A percentile compares a stretch with the other conserved stretches of the same genome.
Conservation (phyloP, 2,329 filamentous ascomycete species). For the Ascochyta pisi region DNA sequence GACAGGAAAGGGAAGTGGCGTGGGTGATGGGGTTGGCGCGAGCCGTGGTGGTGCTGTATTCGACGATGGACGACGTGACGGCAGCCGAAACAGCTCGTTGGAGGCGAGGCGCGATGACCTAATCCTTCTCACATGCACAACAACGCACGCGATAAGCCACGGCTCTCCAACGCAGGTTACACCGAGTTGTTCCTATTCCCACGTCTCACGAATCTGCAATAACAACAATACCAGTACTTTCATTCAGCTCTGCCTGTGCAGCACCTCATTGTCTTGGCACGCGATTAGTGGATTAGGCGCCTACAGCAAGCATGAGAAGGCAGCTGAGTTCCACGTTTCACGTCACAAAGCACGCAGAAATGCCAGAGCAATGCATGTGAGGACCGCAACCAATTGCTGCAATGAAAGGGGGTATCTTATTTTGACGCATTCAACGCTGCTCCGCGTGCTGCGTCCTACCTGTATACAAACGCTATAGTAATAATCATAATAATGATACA, state of each 20-base stretch:
- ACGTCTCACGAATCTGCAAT: background rate
- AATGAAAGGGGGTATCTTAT: slow-evolving; percentile 41
- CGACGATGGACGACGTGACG: slow-evolving; percentile 36
- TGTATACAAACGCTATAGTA: slow-evolving; percentile 14
- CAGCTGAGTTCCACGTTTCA: slow-evolving; percentile 14
- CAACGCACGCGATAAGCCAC: slow-evolving; percentile 14
- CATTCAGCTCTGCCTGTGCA: too few species aligned
- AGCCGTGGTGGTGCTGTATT: slow-evolving; percentile 37
- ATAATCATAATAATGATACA: slow-evolving; percentile 22
- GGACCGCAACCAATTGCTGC: slow-evolving; percentile 6
- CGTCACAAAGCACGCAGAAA: slow-evolving; percentile 10
- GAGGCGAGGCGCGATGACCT: slow-evolving; percentile 20
- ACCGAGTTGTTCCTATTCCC: background rate
- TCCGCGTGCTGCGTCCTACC: slow-evolving; percentile 20
- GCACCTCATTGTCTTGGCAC: background rate
- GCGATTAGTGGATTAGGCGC: too few species aligned
- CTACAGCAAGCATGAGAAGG: background rate
- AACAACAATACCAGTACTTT: background rate
- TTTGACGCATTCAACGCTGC: slow-evolving; percentile 34
- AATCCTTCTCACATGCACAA: slow-evolving; percentile 21
- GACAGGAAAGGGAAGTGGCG: slow-evolving; percentile 37
- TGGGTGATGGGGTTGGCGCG: slow-evolving; percentile 42
- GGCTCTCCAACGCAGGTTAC: slow-evolving; percentile 10
- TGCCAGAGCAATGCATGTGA: background rate
- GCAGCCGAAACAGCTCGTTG: slow-evolving; percentile 27